Evolutionary conservation across 768 basidiomycete species (phyloP), one percentile per base, ranked within the genome.

Genomic region (Psilocybe cyanescens): DNA sequence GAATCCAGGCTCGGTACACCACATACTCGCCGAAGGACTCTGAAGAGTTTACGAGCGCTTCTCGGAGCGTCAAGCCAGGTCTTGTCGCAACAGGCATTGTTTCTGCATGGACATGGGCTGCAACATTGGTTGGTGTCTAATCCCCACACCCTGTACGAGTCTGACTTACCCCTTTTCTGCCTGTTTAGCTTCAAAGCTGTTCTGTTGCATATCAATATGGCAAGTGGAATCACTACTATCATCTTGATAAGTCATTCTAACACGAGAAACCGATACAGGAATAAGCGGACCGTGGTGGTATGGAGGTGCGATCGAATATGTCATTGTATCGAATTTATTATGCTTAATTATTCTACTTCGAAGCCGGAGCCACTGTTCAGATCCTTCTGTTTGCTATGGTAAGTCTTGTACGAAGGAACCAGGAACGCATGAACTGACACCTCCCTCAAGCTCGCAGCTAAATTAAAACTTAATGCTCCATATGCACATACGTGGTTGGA

Each of bases 1-100:
- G 86, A 39, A 72, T 97, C 45, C 95, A 96, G 76, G 78, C 87
- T 48, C 85, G 94, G 39, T 97, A 96, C 71, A 96, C 95, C 0
- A 80, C 84, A 0, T 91, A 88, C 71, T 92, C 91, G 3, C 88
- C 90, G 16, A 85, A 84, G 61, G 88, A 83, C 62, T 87, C 93
- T 0, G 94, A 95, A 72, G 92, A 94, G 70, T 94, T 94, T 67
- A 89, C 86, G 57, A 90, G 86, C 63, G 92, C 92, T 5, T 92
- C 90, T 1, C 82, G 92, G 30, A 89, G 88, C 58, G 85, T 97
- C 57, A 95, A 95, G 65, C 94, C 96, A 6, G 95, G 95, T 12
- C 80, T 98, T 45, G 95, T 97, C 60, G 94, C 95, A 0, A 87
- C 92, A 28, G 95, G 95, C 1, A 96, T 97, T 61, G 94, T 97